Evolutionary conservation across 257 asterid species (phyloP), one percentile per base, ranked within the genome.

Genomic region (Scutellaria galericulata): DNA sequence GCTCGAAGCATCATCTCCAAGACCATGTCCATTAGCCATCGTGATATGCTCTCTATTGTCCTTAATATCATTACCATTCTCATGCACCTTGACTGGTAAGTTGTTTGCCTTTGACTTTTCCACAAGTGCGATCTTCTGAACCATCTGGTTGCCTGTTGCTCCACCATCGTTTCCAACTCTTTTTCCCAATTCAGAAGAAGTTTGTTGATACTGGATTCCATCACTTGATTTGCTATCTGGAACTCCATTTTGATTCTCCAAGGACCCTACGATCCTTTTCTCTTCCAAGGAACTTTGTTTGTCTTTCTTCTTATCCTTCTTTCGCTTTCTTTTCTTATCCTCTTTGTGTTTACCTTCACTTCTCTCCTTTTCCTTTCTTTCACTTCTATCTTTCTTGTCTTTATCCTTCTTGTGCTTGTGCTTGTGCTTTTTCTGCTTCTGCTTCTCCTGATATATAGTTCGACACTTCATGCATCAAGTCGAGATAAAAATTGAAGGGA

Each of bases 381-480:
- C 83, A 13, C 71, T 81, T 73, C 48, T 75, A 55, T 82, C 89
- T 76, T 84, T 84, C 81, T 82, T 77, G 52, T 88, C 84, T 78
- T 81, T 88, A 57, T 80, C 85, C 79, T 80, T 83, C 85, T 85
- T 85, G 7, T 84, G 82, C 75, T 85, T 85, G 7, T 84, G 82
- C 75, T 75, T 85, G 65, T 81, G 85, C 79, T 75, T 87, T 64
- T 85, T 79, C 52, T 83, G 71, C 50, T 74, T 83, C 45, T 31
- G 37, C 37, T 83, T 82, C 82, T 87, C 89, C 90, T 88, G 84
- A 55, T 47, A 75, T 11, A 66, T 14, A 51, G 18, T 15, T 57
- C 10, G 27, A 18, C 35, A 46, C 40, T 11, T 66, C 7, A 68
- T 14, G 54, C 64, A 7, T 56, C 65, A 66, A 40, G 24, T 20